These are phyloP conservation scores for Brasenia schreberi DNA, from an alignment of 164 flowering plant genomes.

Conservation along the genomic window DNA sequence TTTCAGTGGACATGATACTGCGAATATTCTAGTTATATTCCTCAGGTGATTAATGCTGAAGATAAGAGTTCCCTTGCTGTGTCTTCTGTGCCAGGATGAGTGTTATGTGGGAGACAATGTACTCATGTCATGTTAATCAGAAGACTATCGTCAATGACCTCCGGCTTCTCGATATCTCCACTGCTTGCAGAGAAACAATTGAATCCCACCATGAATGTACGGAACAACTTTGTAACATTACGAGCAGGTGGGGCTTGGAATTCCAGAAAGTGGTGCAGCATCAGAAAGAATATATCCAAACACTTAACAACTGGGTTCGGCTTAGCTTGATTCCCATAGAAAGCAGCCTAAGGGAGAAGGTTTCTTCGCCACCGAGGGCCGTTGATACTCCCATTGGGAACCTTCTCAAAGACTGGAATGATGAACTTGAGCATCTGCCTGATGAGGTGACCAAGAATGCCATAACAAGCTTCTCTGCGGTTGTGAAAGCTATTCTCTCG, in stretches of 20 bases:
- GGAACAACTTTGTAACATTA: constrained; percentile 34
- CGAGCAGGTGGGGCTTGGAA: constrained; percentile 46
- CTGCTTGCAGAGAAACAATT: constrained; percentile 49
- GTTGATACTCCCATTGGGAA: constrained; percentile 51
- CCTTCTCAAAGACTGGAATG: constrained; percentile 61
- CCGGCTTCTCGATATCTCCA: constrained; percentile 37
- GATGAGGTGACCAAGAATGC: constrained; percentile 59
- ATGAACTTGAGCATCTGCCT: constrained; percentile 59
- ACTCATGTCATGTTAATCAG: constrained; percentile 47
- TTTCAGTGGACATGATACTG: background rate
- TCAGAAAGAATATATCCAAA: constrained; percentile 52
- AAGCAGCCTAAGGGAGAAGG: constrained; percentile 62
- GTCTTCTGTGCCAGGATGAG: constrained; percentile 39
- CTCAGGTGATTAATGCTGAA: background rate
- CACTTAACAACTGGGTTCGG: constrained; percentile 68
- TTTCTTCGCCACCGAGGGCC: constrained; percentile 55
- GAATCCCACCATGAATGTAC: constrained; percentile 54
- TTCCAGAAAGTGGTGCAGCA: constrained; percentile 47
- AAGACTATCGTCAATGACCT: constrained; percentile 35
- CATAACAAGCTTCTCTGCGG: constrained; percentile 52
- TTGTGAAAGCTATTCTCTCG: constrained; percentile 37
- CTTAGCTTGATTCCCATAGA: constrained; percentile 77
- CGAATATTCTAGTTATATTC: too few relatives aligned
- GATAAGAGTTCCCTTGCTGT: background rate
- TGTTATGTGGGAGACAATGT: constrained; percentile 73